Base-by-base conservation (phyloP, 495 filamentous ascomycete genomes). In the Aspergillus kassunensis region DNA sequence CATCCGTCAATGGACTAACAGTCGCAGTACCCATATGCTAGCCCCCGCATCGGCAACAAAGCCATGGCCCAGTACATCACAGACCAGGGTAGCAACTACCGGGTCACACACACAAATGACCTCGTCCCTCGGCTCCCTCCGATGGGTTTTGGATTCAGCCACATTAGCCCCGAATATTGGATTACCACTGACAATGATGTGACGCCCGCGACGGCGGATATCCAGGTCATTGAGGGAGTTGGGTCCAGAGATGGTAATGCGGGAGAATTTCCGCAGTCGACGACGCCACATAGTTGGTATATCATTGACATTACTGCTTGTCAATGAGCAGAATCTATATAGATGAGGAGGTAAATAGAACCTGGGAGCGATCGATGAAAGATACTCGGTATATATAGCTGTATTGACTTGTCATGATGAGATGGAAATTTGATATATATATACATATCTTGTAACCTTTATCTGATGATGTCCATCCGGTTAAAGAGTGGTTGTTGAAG, bases 81-180 rank as follows among this genome's bases (percentile, higher is more conserved):
- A 0, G 50, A 57, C 18, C 80, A 84, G 34, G 63, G 63, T 23
- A 50, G 40, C 33, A 59, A 81, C 54, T 88, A 71, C 70, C 80
- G 88, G 53, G 72, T 86, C 25, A 90, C 88, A 3, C 84, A 90
- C 60, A 58, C 61, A 12, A 71, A 84, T 57, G 88, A 91, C 65
- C 76, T 82, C 1, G 79, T 90, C 0, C 83, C 88, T 2, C 71
- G 77, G 3, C 62, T 88, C 19, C 86, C 87, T 1, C 83, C 83
- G 2, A 55, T 71, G 21, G 6, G 66, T 11, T 49, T 79, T 20
- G 80, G 79, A 15, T 90, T 74, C 65, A 66, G 68, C 31, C 87
- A 90, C 58, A 71, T 79, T 6, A 80, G 74, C 40, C 86, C 86
- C 0, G 88, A 91, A 68, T 89, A 82, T 66, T 90, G 76, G 67